These are phyloP conservation scores for Hagleromyces aurorensis DNA, from an alignment of 805 yeast genomes.

Conservation along the genomic window DNA sequence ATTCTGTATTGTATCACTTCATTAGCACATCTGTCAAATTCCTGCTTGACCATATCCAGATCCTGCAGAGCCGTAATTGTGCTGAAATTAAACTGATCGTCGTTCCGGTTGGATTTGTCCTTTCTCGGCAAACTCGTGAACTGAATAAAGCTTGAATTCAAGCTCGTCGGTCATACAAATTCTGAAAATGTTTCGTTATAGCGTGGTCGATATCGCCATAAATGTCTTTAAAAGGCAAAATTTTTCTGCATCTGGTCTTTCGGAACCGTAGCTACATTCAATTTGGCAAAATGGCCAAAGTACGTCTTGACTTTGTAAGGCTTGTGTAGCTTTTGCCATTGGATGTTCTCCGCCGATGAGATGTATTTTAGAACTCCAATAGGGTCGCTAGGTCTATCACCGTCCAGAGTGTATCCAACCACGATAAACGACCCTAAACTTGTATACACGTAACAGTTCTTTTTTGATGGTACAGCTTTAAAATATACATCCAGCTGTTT, in stretches of 20 bases:
- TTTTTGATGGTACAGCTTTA: conserved; percentile 6
- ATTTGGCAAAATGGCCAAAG: conserved; percentile 11
- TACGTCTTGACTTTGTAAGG: conserved; percentile 7
- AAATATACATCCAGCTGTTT: conserved; percentile 3
- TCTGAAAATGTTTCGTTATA: no score
- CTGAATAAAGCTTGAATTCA: no score
- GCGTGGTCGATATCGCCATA: no score
- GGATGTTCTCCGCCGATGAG: conserved; percentile 3
- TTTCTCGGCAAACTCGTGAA: no score
- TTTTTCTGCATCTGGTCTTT: no score
- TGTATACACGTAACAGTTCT: conserved; percentile 5
- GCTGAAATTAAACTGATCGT: conserved; percentile 29
- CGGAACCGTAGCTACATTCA: no score
- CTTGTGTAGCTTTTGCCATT: conserved; percentile 6
- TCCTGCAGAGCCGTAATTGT: conserved; percentile 39
- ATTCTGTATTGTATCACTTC: not conserved
- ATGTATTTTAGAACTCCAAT: not conserved
- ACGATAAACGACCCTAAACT: conserved; percentile 1
- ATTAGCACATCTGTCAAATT: conserved; percentile 40
- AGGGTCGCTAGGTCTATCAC: not conserved
- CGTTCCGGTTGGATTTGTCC: conserved; percentile 1
- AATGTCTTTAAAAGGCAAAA: no score
- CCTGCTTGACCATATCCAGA: conserved; percentile 31
- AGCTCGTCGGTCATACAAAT: no score
- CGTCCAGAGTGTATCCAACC: conserved; percentile 1